These are phyloP conservation scores for Rosa lucieae DNA, from an alignment of 306 rosid species.

Conservation along the genomic window DNA sequence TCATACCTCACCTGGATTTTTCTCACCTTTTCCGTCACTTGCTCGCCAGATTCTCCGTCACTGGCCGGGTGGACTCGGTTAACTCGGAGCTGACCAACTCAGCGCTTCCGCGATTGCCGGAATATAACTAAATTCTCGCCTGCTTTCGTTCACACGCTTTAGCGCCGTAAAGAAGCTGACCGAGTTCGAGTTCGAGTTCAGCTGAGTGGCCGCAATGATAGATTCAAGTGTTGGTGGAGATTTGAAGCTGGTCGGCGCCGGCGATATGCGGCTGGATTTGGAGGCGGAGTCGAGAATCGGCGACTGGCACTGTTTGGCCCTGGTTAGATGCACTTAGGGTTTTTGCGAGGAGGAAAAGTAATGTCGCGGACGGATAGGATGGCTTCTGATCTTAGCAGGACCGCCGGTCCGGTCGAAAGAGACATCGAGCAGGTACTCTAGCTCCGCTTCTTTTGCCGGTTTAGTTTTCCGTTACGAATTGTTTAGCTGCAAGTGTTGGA, in stretches of 20 bases:
- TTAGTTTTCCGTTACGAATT: neutral
- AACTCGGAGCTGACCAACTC: constrained; percentile 34
- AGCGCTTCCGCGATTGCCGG: constrained; percentile 39
- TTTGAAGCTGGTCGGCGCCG: constrained; percentile 36
- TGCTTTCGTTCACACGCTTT: neutral
- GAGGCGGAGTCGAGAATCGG: constrained; percentile 44
- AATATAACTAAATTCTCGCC: constrained; percentile 37
- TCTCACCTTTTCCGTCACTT: constrained; percentile 61
- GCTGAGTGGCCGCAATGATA: constrained; percentile 45
- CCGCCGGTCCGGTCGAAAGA: constrained; percentile 80
- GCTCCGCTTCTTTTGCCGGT: neutral
- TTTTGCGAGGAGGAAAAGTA: constrained; percentile 21
- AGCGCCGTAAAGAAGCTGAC: neutral
- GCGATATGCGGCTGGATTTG: constrained; percentile 38
- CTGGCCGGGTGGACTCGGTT: constrained; percentile 33
- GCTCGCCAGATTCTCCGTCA: constrained; percentile 43
- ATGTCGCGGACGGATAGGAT: constrained; percentile 75
- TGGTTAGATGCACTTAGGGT: constrained; percentile 36
- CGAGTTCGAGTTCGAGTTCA: constrained; percentile 31
- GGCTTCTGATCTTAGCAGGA: constrained; percentile 89
- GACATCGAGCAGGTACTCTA: constrained; percentile 78
- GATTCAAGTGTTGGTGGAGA: constrained; percentile 49
- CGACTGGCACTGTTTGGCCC: constrained; percentile 69
- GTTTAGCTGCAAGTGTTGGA: constrained; percentile 16
- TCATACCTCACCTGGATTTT: constrained; percentile 58